Evolutionary conservation across 2,329 filamentous ascomycete genomes (phyloP), one percentile per base, ranked within the genome.

Genomic region (Verticillium klebahnii): DNA sequence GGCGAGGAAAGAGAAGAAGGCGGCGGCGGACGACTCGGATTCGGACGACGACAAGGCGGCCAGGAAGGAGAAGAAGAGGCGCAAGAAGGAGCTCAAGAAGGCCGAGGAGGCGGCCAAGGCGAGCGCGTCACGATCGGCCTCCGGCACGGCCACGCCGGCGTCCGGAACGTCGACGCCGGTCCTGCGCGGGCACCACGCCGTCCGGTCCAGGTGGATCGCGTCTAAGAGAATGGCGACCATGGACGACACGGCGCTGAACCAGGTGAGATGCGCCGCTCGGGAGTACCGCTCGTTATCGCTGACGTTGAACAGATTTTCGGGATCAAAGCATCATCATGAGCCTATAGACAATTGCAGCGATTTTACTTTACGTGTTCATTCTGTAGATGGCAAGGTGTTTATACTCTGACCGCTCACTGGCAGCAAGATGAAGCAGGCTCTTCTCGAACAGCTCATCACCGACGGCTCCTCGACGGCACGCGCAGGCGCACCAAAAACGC

Each of bases 171-270:
- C 79, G 32, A 82, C 78, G 34, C 80, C 81, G 12, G 52, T 65
- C 15, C 62, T 78, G 73, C 63, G 76, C 75, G 86, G 83, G 57
- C 85, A 92, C 66, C 91, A 93, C 72, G 85, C 90, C 60, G 86
- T 93, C 56, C 82, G 94, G 65, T 87, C 91, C 67, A 84, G 92
- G 63, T 92, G 93, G 74, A 97, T 98, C 70, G 89, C 89, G 61
- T 91, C 95, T 69, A 98, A 98, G 80, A 88, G 87, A 69, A 86
- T 89, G 78, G 93, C 93, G 2, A 85, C 93, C 62, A 84, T 92
- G 78, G 91, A 97, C 74, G 84, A 88, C 57, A 87, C 89, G 70
- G 91, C 93, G 15, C 77, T 98, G 71, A 94, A 93, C 73, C 93
- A 97, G 87, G 91, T 93, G 19, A 52, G 45, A 52, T 14, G 9